Percentiles rank a stretch among this genome's conserved stretches.
Evolutionary conservation across 2,329 filamentous ascomycete genomes (phyloP).

Genomic region (Fusarium sarcochroum): DNA sequence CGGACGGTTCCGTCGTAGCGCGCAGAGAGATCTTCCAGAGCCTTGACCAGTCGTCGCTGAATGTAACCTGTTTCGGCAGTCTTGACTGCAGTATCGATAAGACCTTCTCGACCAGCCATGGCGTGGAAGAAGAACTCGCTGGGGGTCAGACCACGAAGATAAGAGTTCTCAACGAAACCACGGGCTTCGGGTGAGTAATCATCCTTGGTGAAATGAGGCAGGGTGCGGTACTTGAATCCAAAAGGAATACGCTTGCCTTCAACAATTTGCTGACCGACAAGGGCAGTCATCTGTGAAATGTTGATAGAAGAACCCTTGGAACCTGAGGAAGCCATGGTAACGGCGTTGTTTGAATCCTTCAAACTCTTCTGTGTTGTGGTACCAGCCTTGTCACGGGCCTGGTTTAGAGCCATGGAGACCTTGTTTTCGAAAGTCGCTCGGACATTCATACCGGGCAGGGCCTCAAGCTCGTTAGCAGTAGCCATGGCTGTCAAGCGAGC

Average conservation of each 20-base stretch:
- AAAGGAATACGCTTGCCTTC: conserved; percentile 99
- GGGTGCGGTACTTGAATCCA: conserved; percentile 96
- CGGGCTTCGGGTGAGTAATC: conserved; percentile 98
- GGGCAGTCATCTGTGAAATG: conserved; percentile 98
- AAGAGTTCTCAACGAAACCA: conserved; percentile 99
- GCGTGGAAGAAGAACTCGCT: conserved; percentile 99
- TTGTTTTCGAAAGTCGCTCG: conserved; percentile 98
- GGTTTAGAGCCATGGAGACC: conserved; percentile 93
- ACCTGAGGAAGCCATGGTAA: conserved; percentile 95
- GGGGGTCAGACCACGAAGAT: conserved; percentile 93
- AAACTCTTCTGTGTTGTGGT: conserved; percentile 91
- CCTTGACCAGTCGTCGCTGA: conserved; percentile 97
- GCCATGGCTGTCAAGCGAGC: conserved; percentile 81
- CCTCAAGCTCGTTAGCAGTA: conserved; percentile 88
- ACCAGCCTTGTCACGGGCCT: conserved; percentile 96
- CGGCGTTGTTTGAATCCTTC: conserved; percentile 96
- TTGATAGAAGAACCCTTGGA: conserved; percentile 99
- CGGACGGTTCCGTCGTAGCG: conserved; percentile 98
- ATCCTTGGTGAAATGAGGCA: conserved; percentile 99
- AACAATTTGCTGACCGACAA: conserved; percentile 97
- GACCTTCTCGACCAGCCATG: conserved; percentile 99
- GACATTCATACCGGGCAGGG: conserved; percentile 98
- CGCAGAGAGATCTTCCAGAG: conserved; percentile 95
- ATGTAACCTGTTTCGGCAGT: conserved; percentile 99
- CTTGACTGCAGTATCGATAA: conserved; percentile 99